phyloP scores from a whole-genome alignment of 306 rosid genomes.

The Cyclanthera cordifolia region DNA sequence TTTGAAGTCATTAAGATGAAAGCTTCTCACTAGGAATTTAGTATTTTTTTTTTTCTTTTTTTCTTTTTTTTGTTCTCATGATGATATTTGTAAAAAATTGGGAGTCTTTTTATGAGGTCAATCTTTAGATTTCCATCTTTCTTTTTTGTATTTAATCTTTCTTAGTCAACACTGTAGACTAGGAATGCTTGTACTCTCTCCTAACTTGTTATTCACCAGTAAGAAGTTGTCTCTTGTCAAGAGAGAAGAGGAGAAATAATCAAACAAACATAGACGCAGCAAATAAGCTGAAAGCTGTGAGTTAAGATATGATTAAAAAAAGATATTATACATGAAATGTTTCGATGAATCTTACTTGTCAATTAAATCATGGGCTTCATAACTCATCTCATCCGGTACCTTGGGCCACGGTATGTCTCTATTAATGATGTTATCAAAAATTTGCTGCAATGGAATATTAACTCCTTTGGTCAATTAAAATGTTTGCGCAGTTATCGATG shows the following conservation, averaged over 20 bases:
- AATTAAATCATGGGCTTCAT: constrained; percentile 66
- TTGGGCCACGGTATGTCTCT: constrained; percentile 95
- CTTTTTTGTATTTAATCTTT: background rate
- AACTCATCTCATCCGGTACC: constrained; percentile 68
- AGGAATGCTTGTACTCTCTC: background rate
- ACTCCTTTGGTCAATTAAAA: constrained; percentile 11
- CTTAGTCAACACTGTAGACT: background rate
- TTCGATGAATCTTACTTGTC: constrained; percentile 49
- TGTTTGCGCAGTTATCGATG: background rate
- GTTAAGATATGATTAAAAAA: background rate
- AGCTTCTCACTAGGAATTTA: background rate
- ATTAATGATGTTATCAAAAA: constrained; percentile 85
- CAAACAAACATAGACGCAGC: background rate
- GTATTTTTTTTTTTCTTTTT: background rate
- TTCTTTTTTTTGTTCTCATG: background rate
- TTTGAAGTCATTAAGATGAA: no score
- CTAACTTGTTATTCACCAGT: background rate
- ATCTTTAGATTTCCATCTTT: background rate
- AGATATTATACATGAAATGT: background rate
- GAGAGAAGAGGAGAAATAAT: background rate
- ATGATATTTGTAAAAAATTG: background rate
- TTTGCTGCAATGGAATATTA: constrained; percentile 53
- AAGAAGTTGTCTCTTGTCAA: background rate
- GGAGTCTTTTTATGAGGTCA: background rate
- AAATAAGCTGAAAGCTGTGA: background rate